A percentile compares a stretch with the other conserved stretches of the same genome.
These are phyloP conservation scores for Ophiostoma sp. DNA, from an alignment of 2,329 filamentous ascomycete species.

Conservation along the genomic window DNA sequence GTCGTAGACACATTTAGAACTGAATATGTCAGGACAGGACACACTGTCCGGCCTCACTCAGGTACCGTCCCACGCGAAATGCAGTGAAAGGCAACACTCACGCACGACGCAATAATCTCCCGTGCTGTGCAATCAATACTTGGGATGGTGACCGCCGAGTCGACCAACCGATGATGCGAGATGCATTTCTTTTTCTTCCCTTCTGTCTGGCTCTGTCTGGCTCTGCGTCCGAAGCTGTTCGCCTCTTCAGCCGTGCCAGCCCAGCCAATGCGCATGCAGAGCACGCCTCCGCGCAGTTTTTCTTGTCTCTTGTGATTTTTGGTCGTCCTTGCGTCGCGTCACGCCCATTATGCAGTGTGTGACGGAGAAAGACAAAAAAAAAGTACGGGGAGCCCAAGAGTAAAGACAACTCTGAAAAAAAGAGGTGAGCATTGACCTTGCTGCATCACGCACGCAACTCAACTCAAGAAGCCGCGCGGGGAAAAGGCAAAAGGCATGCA, in stretches of 20 bases:
- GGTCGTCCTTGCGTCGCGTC: background rate
- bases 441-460: background rate
- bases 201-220: too few relatives aligned
- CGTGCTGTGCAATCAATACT: slow-evolving; percentile 22
- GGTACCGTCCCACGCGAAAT: slow-evolving; percentile 14
- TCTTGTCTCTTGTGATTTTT: background rate
- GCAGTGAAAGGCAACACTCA: slow-evolving; percentile 4
- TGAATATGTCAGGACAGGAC: background rate
- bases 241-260: slow-evolving; percentile 1
- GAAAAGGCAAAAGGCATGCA: background rate
- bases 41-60: background rate
- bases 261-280: slow-evolving; percentile 6
- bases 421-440: slow-evolving; percentile 11
- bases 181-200: background rate
- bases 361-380: background rate
- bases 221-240: background rate
- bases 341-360: background rate
- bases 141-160: background rate
- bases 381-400: too few relatives aligned
- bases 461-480: background rate
- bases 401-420: background rate
- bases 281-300: background rate
- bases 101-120: slow-evolving; percentile 21
- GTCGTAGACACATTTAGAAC: background rate
- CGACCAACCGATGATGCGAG: background rate